Evolutionary conservation across 129 eudicot genomes (phyloP).

Genomic region (Centaurea solstitialis): DNA sequence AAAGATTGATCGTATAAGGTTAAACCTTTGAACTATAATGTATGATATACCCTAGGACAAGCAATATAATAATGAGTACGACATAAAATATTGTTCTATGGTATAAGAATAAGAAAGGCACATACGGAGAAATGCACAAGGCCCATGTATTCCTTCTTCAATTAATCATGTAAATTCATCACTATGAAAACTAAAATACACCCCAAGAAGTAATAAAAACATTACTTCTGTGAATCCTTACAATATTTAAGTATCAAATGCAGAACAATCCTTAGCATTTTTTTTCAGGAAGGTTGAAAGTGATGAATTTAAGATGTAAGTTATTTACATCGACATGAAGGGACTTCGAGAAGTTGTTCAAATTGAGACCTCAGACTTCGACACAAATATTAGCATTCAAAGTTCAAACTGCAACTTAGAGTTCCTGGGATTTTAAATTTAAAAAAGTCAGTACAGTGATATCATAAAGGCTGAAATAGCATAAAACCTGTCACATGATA

Average conservation of each 20-base stretch:
- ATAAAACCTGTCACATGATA: background rate
- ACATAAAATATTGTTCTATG: background rate
- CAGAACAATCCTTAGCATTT: background rate
- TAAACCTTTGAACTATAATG: conserved; percentile 1
- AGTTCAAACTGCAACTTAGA: background rate
- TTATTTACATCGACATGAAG: background rate
- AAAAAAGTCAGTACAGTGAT: background rate
- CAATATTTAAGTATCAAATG: background rate
- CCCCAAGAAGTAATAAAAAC: background rate
- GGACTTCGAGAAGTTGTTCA: background rate
- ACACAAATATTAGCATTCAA: background rate
- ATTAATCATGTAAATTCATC: background rate
- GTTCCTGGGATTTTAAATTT: background rate
- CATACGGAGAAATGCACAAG: background rate
- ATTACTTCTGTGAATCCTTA: background rate
- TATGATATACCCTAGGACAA: background rate
- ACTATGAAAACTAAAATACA: background rate
- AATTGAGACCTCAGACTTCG: background rate
- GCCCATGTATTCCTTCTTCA: background rate
- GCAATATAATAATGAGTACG: background rate
- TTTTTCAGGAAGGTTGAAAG: background rate
- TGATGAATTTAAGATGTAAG: background rate
- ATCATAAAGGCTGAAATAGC: background rate
- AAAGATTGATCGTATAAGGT: background rate
- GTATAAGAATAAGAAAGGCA: background rate